Base-by-base conservation (phyloP, 2,329 filamentous ascomycete genomes). In the Trichoderma arundinaceum region DNA sequence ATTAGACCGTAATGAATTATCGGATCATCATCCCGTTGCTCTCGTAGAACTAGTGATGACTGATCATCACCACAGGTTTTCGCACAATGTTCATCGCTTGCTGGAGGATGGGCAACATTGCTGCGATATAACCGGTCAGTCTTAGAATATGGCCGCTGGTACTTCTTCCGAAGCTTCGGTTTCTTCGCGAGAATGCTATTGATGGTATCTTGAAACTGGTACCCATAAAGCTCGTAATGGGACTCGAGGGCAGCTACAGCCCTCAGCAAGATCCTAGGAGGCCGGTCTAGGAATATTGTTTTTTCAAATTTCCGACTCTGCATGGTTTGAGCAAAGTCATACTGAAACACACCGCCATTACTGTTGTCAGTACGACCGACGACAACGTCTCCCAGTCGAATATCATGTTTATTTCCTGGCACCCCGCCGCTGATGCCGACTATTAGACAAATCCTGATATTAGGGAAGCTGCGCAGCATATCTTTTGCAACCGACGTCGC, bases 1-100 rank as follows among this genome's bases (percentile, higher is more conserved):
- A 66, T 59, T 7, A 68, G 3, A 0, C 71, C 69, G 32, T 72
- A 70, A 33, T 72, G 68, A 15, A 73, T 61, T 1, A 52, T 57
- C 2, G 66, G 69, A 6, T 72, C 10, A 17, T 51, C 3, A 17
- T 13, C 46, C 43, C 58, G 43, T 52, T 48, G 56, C n/a, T 4
- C 9, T 51, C 48, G 64, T 15, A 33, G 9, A 4, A 52, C 5
- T 35, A 63, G 35, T 12, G 28, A 64, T 13, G 53, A 67, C 4
- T 4, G 2, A 28, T 28, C 22, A 12, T 59, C 3, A 1, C 58
- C 9, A 13, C 56, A 59, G 0, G 28, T 6, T 0, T 4, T 9
- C 4, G 4, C n/a, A 8, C 46, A 39, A 1, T 35, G 10, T n/a
- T 41, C 13, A 2, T 56, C 19, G 13, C 15, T 41, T 17, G 19